Evolutionary conservation across 352 stramenopile genomes (phyloP).

Genomic region (Globisporangium iwayamae): DNA sequence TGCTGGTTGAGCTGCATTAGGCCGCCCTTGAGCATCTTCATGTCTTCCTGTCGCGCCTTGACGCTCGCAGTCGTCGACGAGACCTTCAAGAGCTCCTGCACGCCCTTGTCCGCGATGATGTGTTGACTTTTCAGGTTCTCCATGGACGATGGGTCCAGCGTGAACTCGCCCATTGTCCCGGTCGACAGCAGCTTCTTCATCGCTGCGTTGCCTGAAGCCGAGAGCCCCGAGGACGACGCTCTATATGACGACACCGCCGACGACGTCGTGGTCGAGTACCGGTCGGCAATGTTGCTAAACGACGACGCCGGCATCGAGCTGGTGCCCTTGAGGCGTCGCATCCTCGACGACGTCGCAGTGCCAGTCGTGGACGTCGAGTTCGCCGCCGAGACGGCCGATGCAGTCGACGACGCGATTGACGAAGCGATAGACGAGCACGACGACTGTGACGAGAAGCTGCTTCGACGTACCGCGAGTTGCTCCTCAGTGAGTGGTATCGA

Average conservation of each 20-base stretch:
- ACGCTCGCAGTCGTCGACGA: slow-evolving; percentile 34
- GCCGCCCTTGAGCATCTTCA: slow-evolving; percentile 47
- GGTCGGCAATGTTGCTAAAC: slow-evolving; percentile 18
- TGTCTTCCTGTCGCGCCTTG: slow-evolving; percentile 47
- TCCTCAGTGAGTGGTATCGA: slow-evolving; percentile 34
- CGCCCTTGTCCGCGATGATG: slow-evolving; percentile 50
- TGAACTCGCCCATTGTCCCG: slow-evolving; percentile 41
- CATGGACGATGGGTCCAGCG: slow-evolving; percentile 34
- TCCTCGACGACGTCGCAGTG: slow-evolving; percentile 4
- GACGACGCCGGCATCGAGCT: slow-evolving; percentile 8
- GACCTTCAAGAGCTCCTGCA: slow-evolving; percentile 58
- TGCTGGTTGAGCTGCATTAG: slow-evolving; percentile 39
- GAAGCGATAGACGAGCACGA: slow-evolving; percentile 35
- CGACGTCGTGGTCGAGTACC: slow-evolving; percentile 31
- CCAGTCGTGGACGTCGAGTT: slow-evolving; percentile 14
- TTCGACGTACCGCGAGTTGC: slow-evolving; percentile 40
- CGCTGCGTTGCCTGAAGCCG: slow-evolving; percentile 23
- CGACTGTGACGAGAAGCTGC: slow-evolving; percentile 48
- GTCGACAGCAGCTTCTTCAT: slow-evolving; percentile 41
- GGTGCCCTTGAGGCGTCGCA: slow-evolving; percentile 10
- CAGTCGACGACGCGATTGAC: slow-evolving; percentile 17
- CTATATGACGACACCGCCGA: slow-evolving; percentile 4
- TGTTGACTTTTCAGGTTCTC: slow-evolving; percentile 71
- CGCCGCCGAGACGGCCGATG: slow-evolving; percentile 14
- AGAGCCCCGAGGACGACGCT: slow-evolving; percentile 19